Evolutionary conservation across 805 yeast genomes (phyloP), one percentile per base, ranked within the genome.

Genomic region (Blastobotrys mokoenaii): DNA sequence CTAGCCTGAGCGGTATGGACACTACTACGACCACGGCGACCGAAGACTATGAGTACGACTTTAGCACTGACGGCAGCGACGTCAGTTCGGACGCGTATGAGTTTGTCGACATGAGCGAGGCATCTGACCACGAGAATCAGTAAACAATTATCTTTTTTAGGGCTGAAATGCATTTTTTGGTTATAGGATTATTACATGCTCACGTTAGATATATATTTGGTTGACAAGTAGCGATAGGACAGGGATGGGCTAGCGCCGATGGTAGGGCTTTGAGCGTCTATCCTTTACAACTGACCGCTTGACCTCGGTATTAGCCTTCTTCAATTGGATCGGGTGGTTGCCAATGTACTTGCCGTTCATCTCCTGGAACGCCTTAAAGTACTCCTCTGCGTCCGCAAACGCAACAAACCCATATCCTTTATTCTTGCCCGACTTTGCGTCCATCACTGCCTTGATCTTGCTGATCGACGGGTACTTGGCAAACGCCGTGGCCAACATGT

Each of bases 311-410:
- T 47, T 48, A n/a, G 90, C 89, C 48, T 79, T 67, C 59, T 80
- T 79, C 59, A 84, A 63, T 46, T 74, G 80, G 22, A 84, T 77
- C 0, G 93, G 93, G 54, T 80, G 80, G 53, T 71, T 75, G 1
- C 93, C 94, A 40, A 84, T 72, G 53, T 80, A 82, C 56, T 82
- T 81, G 20, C 86, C 85, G 57, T 84, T 80, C 79, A 82, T 74
- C 54, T 80, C 85, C 57, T 77, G 80, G 62, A 80, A 84, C 2
- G 89, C 87, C 43, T 67, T 64, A 45, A 84, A 66, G 54, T 81
- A 84, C 56, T 84, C 90, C 16, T 78, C 76, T 0, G 89, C 63
- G 48, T 72, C 72, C 2, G 65, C 67, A 59, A 84, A 84, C 4
- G 85, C 77, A 11, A 84, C 82, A 60, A 84, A 84, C 6, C 88